Conservation (phyloP, 805 yeast genomes). For the Candida boleticola region DNA sequence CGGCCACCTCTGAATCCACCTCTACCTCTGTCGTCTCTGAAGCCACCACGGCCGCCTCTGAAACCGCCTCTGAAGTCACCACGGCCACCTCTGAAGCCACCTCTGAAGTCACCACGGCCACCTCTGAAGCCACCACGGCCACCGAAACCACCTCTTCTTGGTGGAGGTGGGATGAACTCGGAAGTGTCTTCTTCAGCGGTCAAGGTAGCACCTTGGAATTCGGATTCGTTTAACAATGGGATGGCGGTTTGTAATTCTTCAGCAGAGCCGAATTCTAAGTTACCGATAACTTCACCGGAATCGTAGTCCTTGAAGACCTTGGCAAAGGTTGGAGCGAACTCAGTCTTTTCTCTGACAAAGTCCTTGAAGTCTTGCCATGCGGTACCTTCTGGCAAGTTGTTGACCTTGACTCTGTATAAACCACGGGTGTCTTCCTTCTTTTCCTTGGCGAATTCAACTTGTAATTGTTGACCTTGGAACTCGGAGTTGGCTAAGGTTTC, state of each 20-base stretch:
- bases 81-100: constrained; percentile 35
- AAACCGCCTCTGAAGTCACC: constrained; percentile 36
- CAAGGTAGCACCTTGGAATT: constrained; percentile 66
- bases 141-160: constrained; percentile 41
- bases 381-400: constrained; percentile 70
- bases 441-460: constrained; percentile 54
- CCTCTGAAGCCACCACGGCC: constrained; percentile 42
- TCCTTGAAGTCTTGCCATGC: constrained; percentile 92
- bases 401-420: constrained; percentile 67
- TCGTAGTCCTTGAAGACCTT: constrained; percentile 49
- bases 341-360: constrained; percentile 74
- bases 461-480: constrained; percentile 50
- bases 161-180: constrained; percentile 54
- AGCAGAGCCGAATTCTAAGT: constrained; percentile 57
- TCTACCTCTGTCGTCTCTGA: constrained; percentile 15
- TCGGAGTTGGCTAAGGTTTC: constrained; percentile 44
- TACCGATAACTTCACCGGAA: constrained; percentile 46
- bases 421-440: constrained; percentile 64
- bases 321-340: constrained; percentile 60
- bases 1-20: constrained; percentile 32
- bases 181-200: constrained; percentile 77
- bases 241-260: constrained; percentile 77
- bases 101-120: constrained; percentile 34
- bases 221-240: constrained; percentile 66
- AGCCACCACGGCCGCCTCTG: constrained; percentile 31